Evolutionary conservation across 1,284 basidiomycete genomes (phyloP), one percentile per base, ranked within the genome.

Genomic region (Tranzscheliella williamsii): DNA sequence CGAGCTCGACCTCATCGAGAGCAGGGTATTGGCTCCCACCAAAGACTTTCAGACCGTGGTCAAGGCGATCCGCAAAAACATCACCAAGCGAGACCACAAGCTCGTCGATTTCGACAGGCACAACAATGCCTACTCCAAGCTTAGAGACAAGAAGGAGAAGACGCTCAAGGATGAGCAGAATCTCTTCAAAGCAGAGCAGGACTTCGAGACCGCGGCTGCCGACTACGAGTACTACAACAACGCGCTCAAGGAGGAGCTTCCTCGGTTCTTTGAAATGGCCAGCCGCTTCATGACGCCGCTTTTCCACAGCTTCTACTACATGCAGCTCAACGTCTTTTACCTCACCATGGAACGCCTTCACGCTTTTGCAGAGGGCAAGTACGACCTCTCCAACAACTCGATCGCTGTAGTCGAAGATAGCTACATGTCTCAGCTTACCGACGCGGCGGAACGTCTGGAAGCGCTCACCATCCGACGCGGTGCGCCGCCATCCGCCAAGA

Each of bases 221-320:
- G 95, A 99, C 75, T 99, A 97, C 70, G 95, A 98, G 70, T 90
- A 90, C 78, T 91, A 94, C 81, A 99, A 98, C 80, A 88, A 65
- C 18, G 83, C 89, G 5, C 81, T 97, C 80, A 98, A 99, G 82
- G 84, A 85, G 49, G 95, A 99, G 73, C 82, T 99, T 24, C 93
- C 94, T 1, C 84, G 85, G 16, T 97, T 98, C 82, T 86, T 98
- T 81, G 83, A 84, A 23, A 84, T 96, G 71, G 84, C 88, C 1
- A 88, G 89, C 1, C 85, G 87, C 53, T 96, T 97, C 80, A 90
- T 98, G 76, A 89, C 94, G 63, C 95, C 95, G 1, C 82, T 98
- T 13, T 98, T 96, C 84, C 88, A 96, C 75, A 94, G 91, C 20
- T 93, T 94, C 83, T 99, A 91, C 83, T 99, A 96, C 80, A 97